phyloP scores from a whole-genome alignment of 192 early-diverging fungal genomes.

The Backusella mclennaniae region DNA sequence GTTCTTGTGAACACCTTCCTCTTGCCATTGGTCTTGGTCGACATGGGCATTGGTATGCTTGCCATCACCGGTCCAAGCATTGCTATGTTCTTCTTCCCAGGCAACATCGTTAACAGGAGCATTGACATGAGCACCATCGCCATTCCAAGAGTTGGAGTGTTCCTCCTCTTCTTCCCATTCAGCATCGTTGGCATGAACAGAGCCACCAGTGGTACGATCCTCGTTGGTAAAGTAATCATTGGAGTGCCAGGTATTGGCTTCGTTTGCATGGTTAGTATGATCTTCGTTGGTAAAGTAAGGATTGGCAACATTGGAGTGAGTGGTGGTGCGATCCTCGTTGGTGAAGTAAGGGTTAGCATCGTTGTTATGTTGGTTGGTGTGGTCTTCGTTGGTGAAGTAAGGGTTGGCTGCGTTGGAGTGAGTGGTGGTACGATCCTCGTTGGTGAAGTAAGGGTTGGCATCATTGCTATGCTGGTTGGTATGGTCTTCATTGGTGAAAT shows the following conservation, averaged over 20 bases:
- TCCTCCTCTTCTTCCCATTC: constrained; percentile 2
- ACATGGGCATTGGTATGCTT: background rate
- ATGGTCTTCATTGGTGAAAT: background rate
- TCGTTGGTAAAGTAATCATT: background rate
- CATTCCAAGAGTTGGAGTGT: background rate
- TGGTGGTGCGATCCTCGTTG: background rate
- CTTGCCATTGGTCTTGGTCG: background rate
- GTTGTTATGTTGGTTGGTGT: background rate
- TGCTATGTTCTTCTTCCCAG: background rate
- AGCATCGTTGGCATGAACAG: constrained; percentile 1
- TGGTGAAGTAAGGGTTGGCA: background rate
- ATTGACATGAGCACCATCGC: background rate
- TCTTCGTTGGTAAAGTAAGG: constrained; percentile 11
- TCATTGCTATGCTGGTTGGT: background rate
- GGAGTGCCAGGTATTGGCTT: background rate
- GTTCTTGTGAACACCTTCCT: background rate
- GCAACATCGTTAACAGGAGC: background rate
- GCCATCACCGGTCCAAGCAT: background rate
- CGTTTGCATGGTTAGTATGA: background rate
- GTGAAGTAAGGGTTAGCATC: constrained; percentile 3
- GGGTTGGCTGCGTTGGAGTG: background rate
- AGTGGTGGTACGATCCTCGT: background rate
- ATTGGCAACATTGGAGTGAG: background rate
- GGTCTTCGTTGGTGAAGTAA: constrained; percentile 1
- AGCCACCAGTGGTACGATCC: background rate